Evolutionary conservation across 192 early-diverging fungal genomes (phyloP), one percentile per base, ranked within the genome.

Genomic region (Coemansia sp.): DNA sequence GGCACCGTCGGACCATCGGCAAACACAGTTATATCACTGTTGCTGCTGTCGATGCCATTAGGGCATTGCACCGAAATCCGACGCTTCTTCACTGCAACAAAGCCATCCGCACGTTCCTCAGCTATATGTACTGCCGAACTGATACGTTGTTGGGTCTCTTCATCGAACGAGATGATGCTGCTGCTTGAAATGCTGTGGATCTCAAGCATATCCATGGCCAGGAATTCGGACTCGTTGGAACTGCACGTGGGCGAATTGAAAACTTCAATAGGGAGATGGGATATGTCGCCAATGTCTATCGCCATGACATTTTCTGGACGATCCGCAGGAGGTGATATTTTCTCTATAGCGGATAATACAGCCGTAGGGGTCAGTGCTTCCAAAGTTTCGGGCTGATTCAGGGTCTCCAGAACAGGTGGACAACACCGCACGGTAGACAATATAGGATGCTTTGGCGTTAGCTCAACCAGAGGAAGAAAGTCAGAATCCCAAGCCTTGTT

Each of bases 401-500:
- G 10, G 51, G 23, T 12, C 23, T 20, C 24, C 51, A 20, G 7
- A 2, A 26, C 23, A 4, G 6, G 20, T 14, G 51, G 9, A 21
- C 51, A 53, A 10, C 51, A 26, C 26, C 51, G 51, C 24, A 72
- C 63, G 0, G 12, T 58, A 3, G 71, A 15, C 49, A 72, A 49
- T 20, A 33, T 21, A 30, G 38, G 26, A 14, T 69, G 48, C 16
- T 34, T 33, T 36, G 73, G 73, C 10, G 44, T 23, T 30, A 52
- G 26, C 10, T 26, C 23, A 45, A 65, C 67, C 2, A 75, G 38
- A 1, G 73, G 57, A 41, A 75, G 44, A 55, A 72, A 66, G 44
- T 72, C 71, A 0, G 71, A 72, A 16, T 23, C 16, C 71, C 71
- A 72, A 2, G 60, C 60, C 41, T 24, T 26, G 26, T 57, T 51